These are phyloP conservation scores for Ceratobasidium sp. DNA, from an alignment of 1,284 basidiomycete species.

Conservation along the genomic window DNA sequence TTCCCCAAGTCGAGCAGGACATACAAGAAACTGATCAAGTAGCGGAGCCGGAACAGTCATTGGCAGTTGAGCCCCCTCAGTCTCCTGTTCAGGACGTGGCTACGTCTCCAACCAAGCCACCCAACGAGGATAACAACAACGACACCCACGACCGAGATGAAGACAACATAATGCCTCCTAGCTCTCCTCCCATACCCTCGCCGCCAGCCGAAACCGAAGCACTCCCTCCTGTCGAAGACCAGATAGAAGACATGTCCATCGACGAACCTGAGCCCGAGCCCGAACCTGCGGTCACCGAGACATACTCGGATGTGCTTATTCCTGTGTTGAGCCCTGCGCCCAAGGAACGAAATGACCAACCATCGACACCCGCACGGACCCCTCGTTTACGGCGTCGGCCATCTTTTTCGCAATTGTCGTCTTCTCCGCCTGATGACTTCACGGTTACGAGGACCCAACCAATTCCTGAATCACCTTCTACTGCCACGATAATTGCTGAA, in stretches of 20 bases:
- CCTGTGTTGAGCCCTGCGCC: slow-evolving; percentile 38
- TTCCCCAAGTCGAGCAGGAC: neutral
- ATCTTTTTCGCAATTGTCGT: slow-evolving; percentile 21
- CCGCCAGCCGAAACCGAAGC: neutral
- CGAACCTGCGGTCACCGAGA: too few species aligned
- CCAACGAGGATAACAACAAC: neutral
- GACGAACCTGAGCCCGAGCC: slow-evolving; percentile 11
- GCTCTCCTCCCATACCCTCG: slow-evolving; percentile 22
- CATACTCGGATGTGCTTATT: slow-evolving; percentile 14
- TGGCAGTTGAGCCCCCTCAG: slow-evolving; percentile 1
- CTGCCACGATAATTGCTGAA: slow-evolving; percentile 24
- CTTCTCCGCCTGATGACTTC: slow-evolving; percentile 31
- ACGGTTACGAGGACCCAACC: slow-evolving; percentile 23
- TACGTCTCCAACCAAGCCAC: neutral
- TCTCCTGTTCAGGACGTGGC: neutral
- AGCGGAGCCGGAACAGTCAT: neutral
- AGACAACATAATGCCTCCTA: slow-evolving; percentile 31
- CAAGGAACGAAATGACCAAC: neutral
- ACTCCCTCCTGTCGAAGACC: neutral
- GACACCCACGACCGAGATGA: neutral
- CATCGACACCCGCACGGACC: slow-evolving; percentile 17
- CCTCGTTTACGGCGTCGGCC: slow-evolving; percentile 23
- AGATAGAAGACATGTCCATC: slow-evolving; percentile 22
- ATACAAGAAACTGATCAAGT: too few species aligned
- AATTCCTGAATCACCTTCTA: slow-evolving; percentile 31